phyloP scores from a whole-genome alignment of 2,329 filamentous ascomycete species.

The Zopfia rhizophila region DNA sequence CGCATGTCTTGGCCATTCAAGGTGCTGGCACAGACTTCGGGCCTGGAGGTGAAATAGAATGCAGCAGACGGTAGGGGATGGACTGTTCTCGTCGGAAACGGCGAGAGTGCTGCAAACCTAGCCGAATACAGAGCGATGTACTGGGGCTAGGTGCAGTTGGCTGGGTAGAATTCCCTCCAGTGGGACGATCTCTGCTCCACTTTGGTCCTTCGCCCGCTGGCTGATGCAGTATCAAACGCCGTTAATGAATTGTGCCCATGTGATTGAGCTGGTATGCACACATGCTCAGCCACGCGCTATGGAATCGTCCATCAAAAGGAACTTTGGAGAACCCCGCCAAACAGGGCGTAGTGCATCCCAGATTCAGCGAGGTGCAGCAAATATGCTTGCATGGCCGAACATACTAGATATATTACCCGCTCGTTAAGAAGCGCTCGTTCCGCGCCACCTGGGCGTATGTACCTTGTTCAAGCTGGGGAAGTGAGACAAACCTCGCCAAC shows the following conservation, averaged over 20 bases:
- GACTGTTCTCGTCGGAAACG: too few species aligned
- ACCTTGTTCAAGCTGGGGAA: slow-evolving; percentile 18
- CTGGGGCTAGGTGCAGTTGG: too few species aligned
- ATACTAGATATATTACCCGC: too few species aligned
- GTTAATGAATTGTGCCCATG: not conserved
- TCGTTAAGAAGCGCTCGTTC: slow-evolving; percentile 24
- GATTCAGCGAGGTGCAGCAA: too few species aligned
- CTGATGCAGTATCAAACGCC: slow-evolving; percentile 6
- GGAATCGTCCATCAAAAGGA: not conserved
- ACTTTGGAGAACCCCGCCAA: too few species aligned
- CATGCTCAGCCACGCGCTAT: not conserved
- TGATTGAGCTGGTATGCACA: slow-evolving; percentile 4
- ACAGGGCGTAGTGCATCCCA: slow-evolving; percentile 7
- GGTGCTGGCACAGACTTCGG: too few species aligned
- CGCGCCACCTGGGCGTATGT: slow-evolving; percentile 25
- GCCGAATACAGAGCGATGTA: too few species aligned
- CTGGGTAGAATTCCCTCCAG: not conserved
- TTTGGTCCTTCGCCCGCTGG: not conserved
- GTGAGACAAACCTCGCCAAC: slow-evolving; percentile 17
- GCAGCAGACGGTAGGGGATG: too few species aligned
- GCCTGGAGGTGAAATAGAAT: too few species aligned
- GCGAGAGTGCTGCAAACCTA: not conserved
- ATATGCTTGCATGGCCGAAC: too few species aligned
- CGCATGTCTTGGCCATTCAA: too few species aligned
- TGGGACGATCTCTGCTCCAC: not conserved